Evolutionary conservation across 257 asterid species (phyloP).

Genomic region (Phtheirospermum japonicum): DNA sequence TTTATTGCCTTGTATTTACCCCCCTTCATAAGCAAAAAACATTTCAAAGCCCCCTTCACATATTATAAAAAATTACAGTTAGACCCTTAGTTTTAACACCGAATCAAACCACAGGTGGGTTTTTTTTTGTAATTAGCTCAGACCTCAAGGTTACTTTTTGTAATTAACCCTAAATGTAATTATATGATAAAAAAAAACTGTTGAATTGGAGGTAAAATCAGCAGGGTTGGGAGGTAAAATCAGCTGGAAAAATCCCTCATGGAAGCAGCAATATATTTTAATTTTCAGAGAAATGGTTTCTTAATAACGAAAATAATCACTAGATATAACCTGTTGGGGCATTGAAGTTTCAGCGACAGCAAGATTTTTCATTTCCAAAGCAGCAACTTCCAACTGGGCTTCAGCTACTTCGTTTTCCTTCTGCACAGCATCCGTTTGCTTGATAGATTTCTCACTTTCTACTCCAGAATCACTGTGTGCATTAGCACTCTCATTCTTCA

Average conservation of each 20-base stretch:
- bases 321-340: conserved; percentile 52
- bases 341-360: conserved; percentile 39
- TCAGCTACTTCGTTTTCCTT: conserved; percentile 36
- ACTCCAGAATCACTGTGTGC: conserved; percentile 34
- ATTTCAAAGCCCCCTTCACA: too few relatives aligned
- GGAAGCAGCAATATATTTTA: background rate
- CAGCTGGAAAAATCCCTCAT: conserved; percentile 1
- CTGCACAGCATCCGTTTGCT: conserved; percentile 38
- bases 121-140: too few relatives aligned
- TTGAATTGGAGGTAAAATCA: conserved; percentile 2
- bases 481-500: conserved; percentile 39
- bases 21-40: too few relatives aligned
- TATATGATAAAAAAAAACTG: conserved; percentile 3
- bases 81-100: too few relatives aligned
- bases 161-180: background rate
- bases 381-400: conserved; percentile 43
- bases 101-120: too few relatives aligned
- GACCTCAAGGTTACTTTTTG: too few relatives aligned
- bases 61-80: too few relatives aligned
- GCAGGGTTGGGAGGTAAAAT: background rate
- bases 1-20: too few relatives aligned
- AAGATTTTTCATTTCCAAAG: conserved; percentile 41
- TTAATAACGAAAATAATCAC: conserved; percentile 1
- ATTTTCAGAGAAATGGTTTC: conserved; percentile 20
- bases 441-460: conserved; percentile 37